Conservation (phyloP, 306 rosid species). For the Echinosophora koreensis region DNA sequence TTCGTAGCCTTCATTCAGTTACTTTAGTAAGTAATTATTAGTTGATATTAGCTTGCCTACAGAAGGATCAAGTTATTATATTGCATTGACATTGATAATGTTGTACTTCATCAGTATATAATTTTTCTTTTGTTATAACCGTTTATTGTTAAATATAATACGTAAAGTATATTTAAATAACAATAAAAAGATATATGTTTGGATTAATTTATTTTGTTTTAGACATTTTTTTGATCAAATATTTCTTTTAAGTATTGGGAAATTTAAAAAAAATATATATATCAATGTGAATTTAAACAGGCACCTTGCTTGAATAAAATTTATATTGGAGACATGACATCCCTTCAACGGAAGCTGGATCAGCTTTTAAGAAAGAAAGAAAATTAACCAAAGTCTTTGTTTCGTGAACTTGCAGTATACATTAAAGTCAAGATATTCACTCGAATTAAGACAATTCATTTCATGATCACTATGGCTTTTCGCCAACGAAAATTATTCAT, state of each 20-base stretch:
- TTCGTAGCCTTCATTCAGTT: too few relatives aligned
- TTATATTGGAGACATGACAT: neutral
- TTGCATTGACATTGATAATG: too few relatives aligned
- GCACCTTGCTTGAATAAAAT: neutral
- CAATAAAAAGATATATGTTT: neutral
- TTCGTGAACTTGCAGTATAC: neutral
- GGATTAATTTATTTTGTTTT: too few relatives aligned
- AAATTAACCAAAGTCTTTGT: neutral
- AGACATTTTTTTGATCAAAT: too few relatives aligned
- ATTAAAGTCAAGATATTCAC: constrained; percentile 1
- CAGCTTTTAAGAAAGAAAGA: neutral
- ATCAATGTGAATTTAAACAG: neutral
- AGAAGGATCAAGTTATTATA: neutral
- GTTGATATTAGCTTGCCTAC: too few relatives aligned
- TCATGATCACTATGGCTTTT: neutral
- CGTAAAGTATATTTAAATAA: neutral
- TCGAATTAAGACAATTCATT: neutral
- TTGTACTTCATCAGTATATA: neutral
- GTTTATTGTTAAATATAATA: neutral
- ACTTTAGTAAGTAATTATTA: too few relatives aligned
- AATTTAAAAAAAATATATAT: too few relatives aligned
- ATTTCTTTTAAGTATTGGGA: neutral
- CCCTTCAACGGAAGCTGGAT: neutral
- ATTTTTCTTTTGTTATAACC: neutral
- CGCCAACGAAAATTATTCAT: neutral